Evolutionary conservation across 2,329 filamentous ascomycete species (phyloP).

Genomic region (Tolypocladium album): DNA sequence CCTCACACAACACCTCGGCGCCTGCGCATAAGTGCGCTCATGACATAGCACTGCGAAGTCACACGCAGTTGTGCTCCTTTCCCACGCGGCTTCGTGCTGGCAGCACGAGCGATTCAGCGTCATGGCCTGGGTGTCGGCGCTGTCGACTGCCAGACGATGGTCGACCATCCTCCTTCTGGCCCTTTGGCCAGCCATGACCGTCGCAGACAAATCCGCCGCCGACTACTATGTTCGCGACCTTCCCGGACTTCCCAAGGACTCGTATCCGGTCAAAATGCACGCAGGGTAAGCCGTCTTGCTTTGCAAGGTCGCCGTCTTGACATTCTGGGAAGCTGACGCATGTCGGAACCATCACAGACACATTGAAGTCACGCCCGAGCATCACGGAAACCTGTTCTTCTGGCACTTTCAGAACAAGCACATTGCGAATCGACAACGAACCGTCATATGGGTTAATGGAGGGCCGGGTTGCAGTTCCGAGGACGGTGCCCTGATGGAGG

Average conservation of each 20-base stretch:
- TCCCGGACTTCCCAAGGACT: constrained; percentile 66
- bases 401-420: constrained; percentile 97
- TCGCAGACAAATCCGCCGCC: constrained; percentile 30
- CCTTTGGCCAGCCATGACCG: constrained; percentile 27
- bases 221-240: constrained; percentile 86
- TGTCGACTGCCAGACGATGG: constrained; percentile 13
- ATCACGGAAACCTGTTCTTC: constrained; percentile 94
- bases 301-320: not conserved
- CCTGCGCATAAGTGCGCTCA: not conserved
- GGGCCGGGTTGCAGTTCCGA: constrained; percentile 96
- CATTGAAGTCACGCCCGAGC: constrained; percentile 75
- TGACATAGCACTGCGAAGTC: not conserved
- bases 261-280: constrained; percentile 87
- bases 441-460: constrained; percentile 94
- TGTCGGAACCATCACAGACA: constrained; percentile 47
- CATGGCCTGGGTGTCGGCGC: constrained; percentile 4
- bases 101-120: constrained; percentile 1
- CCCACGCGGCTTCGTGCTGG: not conserved
- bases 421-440: constrained; percentile 82
- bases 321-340: constrained; percentile 10
- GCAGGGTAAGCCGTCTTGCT: constrained; percentile 60
- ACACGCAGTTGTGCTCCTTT: not conserved
- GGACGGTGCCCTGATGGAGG: constrained; percentile 92
- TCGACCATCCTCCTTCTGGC: constrained; percentile 23
- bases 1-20: not conserved